These are phyloP conservation scores for Posidonia oceanica DNA, from an alignment of 116 monocot genomes.

Conservation along the genomic window DNA sequence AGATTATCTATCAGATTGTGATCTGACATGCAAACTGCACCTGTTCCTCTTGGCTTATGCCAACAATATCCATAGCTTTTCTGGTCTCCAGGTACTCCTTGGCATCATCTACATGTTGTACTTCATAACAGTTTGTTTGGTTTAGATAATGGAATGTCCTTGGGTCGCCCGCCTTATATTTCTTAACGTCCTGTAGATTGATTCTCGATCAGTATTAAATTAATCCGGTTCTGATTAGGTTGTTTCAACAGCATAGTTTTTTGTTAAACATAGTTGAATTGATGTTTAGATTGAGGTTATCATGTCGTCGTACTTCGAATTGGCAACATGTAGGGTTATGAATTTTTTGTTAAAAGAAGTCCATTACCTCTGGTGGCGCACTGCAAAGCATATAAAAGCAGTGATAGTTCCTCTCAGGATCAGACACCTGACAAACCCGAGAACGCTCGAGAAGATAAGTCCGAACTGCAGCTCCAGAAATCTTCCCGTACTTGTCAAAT, in stretches of 20 bases:
- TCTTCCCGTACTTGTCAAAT: slow-evolving; percentile 95
- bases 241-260: background rate
- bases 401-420: slow-evolving; percentile 97
- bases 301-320: background rate
- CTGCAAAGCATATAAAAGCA: slow-evolving; percentile 95
- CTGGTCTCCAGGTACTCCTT: slow-evolving; percentile 84
- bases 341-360: background rate
- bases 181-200: slow-evolving; percentile 65
- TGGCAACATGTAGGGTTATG: background rate
- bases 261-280: background rate
- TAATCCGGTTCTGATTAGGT: background rate
- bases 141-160: slow-evolving; percentile 79
- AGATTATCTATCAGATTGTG: background rate
- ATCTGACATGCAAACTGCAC: slow-evolving; percentile 15
- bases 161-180: slow-evolving; percentile 71
- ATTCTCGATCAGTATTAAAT: background rate
- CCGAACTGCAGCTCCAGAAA: slow-evolving; percentile 92
- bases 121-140: slow-evolving; percentile 90
- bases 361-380: slow-evolving; percentile 82
- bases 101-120: slow-evolving; percentile 87
- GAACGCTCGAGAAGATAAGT: slow-evolving; percentile 95
- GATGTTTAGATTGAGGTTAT: background rate
- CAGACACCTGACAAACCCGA: slow-evolving; percentile 91
- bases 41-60: slow-evolving; percentile 91
- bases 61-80: slow-evolving; percentile 96